These are phyloP conservation scores for Astrothelium subdiscretum DNA, from an alignment of 495 filamentous ascomycete genomes.

Conservation along the genomic window DNA sequence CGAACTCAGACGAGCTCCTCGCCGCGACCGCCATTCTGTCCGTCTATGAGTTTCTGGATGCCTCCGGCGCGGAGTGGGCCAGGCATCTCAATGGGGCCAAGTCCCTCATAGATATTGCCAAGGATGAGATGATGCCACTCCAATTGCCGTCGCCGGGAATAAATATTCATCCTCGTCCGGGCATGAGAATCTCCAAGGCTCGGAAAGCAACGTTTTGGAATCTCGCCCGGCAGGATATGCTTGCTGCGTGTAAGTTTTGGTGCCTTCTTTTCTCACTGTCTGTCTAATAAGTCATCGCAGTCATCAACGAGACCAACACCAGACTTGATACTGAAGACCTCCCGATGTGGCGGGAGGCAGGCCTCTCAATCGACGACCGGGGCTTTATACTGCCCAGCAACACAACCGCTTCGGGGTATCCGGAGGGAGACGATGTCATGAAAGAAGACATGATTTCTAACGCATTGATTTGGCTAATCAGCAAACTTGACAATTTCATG, in stretches of 20 bases:
- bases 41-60: slow-evolving; percentile 53
- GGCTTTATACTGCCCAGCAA: slow-evolving; percentile 46
- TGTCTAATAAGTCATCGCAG: slow-evolving; percentile 18
- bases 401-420: slow-evolving; percentile 27
- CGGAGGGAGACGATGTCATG: slow-evolving; percentile 40
- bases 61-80: slow-evolving; percentile 48
- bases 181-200: slow-evolving; percentile 38
- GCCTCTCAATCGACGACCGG: slow-evolving; percentile 43
- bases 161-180: slow-evolving; percentile 10
- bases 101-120: slow-evolving; percentile 48
- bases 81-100: slow-evolving; percentile 55
- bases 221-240: slow-evolving; percentile 53
- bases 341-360: slow-evolving; percentile 48
- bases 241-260: slow-evolving; percentile 45
- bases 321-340: slow-evolving; percentile 51
- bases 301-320: slow-evolving; percentile 51
- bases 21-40: slow-evolving; percentile 53
- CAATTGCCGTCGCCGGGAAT: slow-evolving; percentile 32
- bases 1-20: slow-evolving; percentile 48
- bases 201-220: slow-evolving; percentile 54
- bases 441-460: slow-evolving; percentile 53
- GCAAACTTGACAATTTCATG: slow-evolving; percentile 52
- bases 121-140: slow-evolving; percentile 52
- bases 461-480: slow-evolving; percentile 50
- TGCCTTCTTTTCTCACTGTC: neutral